phyloP scores from a whole-genome alignment of 2,329 filamentous ascomycete species.

The Pseudogymnoascus sp. region DNA sequence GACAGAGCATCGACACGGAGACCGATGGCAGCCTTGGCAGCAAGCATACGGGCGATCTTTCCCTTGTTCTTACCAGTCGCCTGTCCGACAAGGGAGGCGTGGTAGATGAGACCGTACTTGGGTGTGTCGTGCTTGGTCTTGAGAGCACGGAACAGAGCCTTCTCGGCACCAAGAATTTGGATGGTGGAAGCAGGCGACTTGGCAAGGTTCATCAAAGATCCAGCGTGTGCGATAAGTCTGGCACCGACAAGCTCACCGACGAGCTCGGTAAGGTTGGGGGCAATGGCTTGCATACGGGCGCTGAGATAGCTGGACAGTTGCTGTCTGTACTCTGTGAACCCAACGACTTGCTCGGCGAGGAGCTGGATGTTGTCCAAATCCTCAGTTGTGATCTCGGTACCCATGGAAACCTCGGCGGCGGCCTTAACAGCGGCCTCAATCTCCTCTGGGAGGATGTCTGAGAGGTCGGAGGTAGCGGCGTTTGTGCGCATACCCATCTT shows the following conservation, averaged over 20 bases:
- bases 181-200: constrained; percentile 94
- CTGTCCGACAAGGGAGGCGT: constrained; percentile 89
- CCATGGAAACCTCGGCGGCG: constrained; percentile 95
- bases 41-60: constrained; percentile 94
- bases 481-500: constrained; percentile 83
- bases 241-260: constrained; percentile 92
- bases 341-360: constrained; percentile 86
- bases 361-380: constrained; percentile 89
- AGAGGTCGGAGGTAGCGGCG: constrained; percentile 66
- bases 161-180: constrained; percentile 96
- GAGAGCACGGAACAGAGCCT: constrained; percentile 93
- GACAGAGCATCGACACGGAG: constrained; percentile 84
- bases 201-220: constrained; percentile 87
- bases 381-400: constrained; percentile 87
- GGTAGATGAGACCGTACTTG: constrained; percentile 94
- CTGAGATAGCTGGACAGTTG: constrained; percentile 84
- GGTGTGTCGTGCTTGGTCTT: constrained; percentile 99
- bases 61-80: constrained; percentile 98
- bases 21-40: constrained; percentile 87
- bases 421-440: constrained; percentile 87
- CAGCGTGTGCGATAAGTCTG: constrained; percentile 86
- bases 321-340: constrained; percentile 81
- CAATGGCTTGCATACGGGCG: constrained; percentile 91
- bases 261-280: constrained; percentile 87
- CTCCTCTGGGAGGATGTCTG: constrained; percentile 89